Conservation (phyloP, 345 rosid genomes). For the Boechera retrofracta region DNA sequence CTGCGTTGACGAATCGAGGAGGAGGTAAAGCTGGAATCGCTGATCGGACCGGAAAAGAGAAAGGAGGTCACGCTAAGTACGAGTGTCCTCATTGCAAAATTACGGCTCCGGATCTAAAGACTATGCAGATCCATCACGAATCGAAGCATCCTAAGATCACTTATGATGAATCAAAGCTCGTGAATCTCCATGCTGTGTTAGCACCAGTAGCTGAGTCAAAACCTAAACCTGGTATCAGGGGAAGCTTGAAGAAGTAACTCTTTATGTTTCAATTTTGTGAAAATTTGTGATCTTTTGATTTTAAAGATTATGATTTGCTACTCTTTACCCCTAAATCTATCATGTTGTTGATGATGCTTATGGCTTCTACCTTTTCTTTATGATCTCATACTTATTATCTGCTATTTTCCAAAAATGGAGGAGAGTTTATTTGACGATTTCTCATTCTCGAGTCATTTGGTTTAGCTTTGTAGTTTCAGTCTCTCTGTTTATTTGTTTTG, state of each 20-base stretch:
- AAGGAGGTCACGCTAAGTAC: slow-evolving; percentile 91
- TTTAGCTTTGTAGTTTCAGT: slow-evolving; percentile 5
- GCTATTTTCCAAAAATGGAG: no score
- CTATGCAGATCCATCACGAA: slow-evolving; percentile 97
- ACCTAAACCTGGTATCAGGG: slow-evolving; percentile 59
- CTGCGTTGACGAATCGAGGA: slow-evolving; percentile 89
- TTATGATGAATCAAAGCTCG: slow-evolving; percentile 68
- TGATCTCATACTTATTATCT: no score
- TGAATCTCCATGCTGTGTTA: slow-evolving; percentile 58
- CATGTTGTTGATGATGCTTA: slow-evolving; percentile 8
- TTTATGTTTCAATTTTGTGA: slow-evolving; percentile 5
- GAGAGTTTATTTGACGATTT: not conserved
- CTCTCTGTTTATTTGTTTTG: not conserved
- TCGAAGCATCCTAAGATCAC: slow-evolving; percentile 84
- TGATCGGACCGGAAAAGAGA: slow-evolving; percentile 70
- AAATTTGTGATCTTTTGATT: not conserved
- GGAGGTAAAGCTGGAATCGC: slow-evolving; percentile 89
- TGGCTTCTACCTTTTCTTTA: no score
- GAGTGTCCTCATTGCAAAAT: slow-evolving; percentile 90
- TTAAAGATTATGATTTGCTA: slow-evolving; percentile 3
- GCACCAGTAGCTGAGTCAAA: slow-evolving; percentile 39
- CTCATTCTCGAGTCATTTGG: slow-evolving; percentile 4
- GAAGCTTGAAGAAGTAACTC: slow-evolving; percentile 59
- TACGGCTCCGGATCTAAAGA: slow-evolving; percentile 75
- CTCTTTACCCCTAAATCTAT: not conserved